phyloP scores from a whole-genome alignment of 169 alveolate species.

The Pseudocohnilembus persalinus region DNA sequence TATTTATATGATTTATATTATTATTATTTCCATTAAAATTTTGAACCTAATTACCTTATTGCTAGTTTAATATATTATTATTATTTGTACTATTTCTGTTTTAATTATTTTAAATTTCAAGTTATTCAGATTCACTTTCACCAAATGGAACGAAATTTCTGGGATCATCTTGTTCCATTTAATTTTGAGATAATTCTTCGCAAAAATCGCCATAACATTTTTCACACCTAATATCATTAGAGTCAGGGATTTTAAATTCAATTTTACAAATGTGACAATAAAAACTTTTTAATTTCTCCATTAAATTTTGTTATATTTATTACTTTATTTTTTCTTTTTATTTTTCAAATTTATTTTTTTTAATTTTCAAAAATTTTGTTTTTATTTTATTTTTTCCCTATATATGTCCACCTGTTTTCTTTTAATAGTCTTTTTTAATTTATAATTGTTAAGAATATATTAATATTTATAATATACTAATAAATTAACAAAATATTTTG shows the following conservation, averaged over 20 bases:
- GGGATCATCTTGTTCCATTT: constrained; percentile 51
- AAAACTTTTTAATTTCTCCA: constrained; percentile 6
- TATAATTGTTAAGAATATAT: too few species aligned
- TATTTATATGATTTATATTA: too few species aligned
- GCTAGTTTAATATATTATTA: constrained; percentile 2
- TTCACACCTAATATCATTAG: constrained; percentile 36
- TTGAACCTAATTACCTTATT: too few species aligned
- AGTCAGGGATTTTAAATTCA: constrained; percentile 39
- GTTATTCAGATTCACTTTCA: constrained; percentile 32
- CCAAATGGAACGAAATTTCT: constrained; percentile 60
- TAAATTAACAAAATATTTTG: too few species aligned
- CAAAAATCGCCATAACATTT: constrained; percentile 59
- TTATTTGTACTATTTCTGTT: constrained; percentile 21
- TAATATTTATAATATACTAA: too few species aligned
- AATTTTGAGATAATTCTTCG: constrained; percentile 44
- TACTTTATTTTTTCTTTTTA: neutral
- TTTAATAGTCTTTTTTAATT: too few species aligned
- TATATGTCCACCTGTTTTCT: too few species aligned
- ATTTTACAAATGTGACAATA: constrained; percentile 57
- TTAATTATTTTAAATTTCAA: constrained; percentile 33
- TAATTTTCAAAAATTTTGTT: too few species aligned
- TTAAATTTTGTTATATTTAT: too few species aligned
- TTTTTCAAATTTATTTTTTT: neutral
- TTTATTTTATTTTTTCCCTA: too few species aligned
- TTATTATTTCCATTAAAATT: too few species aligned